These are phyloP conservation scores for Wickerhamomyces ciferrii DNA, from an alignment of 805 yeast species.

Conservation along the genomic window DNA sequence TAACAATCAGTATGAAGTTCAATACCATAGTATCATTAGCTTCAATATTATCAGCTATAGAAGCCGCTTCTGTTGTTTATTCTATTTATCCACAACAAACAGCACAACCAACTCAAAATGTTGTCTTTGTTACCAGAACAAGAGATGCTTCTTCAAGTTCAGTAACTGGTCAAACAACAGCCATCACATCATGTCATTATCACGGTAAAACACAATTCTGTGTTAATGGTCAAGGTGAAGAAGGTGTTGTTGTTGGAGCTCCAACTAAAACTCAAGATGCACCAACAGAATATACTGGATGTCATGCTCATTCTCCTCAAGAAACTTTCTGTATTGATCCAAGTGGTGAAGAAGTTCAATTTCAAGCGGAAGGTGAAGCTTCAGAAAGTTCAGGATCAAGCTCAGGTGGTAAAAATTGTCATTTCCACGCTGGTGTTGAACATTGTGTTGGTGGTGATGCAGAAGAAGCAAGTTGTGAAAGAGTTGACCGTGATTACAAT, in stretches of 20 bases:
- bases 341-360: slow-evolving; percentile 11
- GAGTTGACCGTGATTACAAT: background rate
- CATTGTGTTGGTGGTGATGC: slow-evolving; percentile 15
- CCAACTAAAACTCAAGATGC: slow-evolving; percentile 6
- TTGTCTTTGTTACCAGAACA: slow-evolving; percentile 1
- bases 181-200: slow-evolving; percentile 15
- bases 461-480: slow-evolving; percentile 10
- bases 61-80: background rate
- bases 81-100: background rate
- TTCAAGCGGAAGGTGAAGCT: slow-evolving; percentile 1
- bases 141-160: background rate
- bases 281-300: slow-evolving; percentile 8
- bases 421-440: slow-evolving; percentile 20
- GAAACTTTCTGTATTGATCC: slow-evolving; percentile 13
- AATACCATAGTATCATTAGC: background rate
- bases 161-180: slow-evolving; percentile 7
- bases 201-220: slow-evolving; percentile 10
- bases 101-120: background rate
- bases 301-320: slow-evolving; percentile 12
- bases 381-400: background rate
- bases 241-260: slow-evolving; percentile 13
- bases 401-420: slow-evolving; percentile 10
- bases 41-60: background rate
- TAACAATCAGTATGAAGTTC: background rate
- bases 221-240: slow-evolving; percentile 10